A percentile compares a stretch with the other conserved stretches of the same genome.
phyloP scores from a whole-genome alignment of 352 stramenopile species.

The Globisporangium sylvaticum region DNA sequence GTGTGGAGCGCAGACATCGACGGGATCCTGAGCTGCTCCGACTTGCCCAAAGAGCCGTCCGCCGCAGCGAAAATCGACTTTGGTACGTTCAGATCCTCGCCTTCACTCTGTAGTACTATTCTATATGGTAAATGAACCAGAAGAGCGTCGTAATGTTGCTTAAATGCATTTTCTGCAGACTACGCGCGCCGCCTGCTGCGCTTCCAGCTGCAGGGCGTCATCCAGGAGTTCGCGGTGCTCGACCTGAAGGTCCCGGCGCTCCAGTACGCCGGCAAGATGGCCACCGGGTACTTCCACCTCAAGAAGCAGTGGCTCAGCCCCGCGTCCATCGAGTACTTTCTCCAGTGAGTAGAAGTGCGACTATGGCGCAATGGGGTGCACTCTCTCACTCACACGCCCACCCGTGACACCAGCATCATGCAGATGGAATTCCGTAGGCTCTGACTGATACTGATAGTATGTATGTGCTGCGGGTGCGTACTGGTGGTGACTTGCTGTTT shows the following conservation, averaged over 20 bases:
- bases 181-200: constrained; percentile 52
- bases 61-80: constrained; percentile 26
- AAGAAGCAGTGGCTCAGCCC: constrained; percentile 40
- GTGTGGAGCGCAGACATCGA: constrained; percentile 25
- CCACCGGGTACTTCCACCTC: constrained; percentile 40
- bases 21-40: constrained; percentile 35
- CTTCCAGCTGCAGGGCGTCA: constrained; percentile 38
- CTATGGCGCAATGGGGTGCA: too few species aligned
- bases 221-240: constrained; percentile 21
- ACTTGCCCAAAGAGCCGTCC: constrained; percentile 14
- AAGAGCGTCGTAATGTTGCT: too few species aligned
- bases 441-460: too few species aligned
- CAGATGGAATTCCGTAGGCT: too few species aligned
- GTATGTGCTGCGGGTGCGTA: not conserved
- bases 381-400: too few species aligned
- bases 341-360: constrained; percentile 20
- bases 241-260: constrained; percentile 31
- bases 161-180: constrained; percentile 23
- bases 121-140: too few species aligned
- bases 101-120: too few species aligned
- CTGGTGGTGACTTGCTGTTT: not conserved
- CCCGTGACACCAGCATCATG: too few species aligned
- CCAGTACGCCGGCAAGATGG: constrained; percentile 16
- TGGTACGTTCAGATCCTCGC: constrained; percentile 17
- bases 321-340: constrained; percentile 43